phyloP scores from a whole-genome alignment of 192 early-diverging fungal species.

The Spinellus fusiger region DNA sequence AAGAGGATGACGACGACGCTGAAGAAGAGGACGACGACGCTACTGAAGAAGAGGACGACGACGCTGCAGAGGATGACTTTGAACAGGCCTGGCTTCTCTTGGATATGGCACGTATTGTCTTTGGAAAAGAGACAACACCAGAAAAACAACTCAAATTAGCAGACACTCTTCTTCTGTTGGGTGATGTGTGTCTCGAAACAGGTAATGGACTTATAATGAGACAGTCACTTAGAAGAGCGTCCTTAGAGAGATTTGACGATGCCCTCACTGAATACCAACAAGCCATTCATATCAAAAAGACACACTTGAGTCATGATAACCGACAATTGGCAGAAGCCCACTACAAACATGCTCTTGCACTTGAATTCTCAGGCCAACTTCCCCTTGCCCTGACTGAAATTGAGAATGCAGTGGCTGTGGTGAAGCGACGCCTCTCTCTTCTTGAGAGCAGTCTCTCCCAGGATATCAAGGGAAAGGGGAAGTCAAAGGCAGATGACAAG shows the following conservation, averaged over 20 bases:
- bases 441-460: slow-evolving; percentile 26
- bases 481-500: slow-evolving; percentile 1
- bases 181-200: slow-evolving; percentile 84
- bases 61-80: slow-evolving; percentile 54
- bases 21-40: slow-evolving; percentile 40
- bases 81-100: slow-evolving; percentile 80
- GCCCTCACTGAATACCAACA: slow-evolving; percentile 55
- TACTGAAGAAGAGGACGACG: slow-evolving; percentile 33
- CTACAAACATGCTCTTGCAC: slow-evolving; percentile 63
- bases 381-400: slow-evolving; percentile 50
- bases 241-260: slow-evolving; percentile 61
- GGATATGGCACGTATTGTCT: slow-evolving; percentile 79
- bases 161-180: slow-evolving; percentile 68
- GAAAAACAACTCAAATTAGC: slow-evolving; percentile 49
- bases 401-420: slow-evolving; percentile 46
- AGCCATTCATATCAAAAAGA: slow-evolving; percentile 50
- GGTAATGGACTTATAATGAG: slow-evolving; percentile 39
- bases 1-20: slow-evolving; percentile 41
- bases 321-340: slow-evolving; percentile 65
- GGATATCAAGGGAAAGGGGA: slow-evolving; percentile 38
- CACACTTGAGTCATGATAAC: slow-evolving; percentile 39
- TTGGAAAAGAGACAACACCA: slow-evolving; percentile 44
- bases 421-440: slow-evolving; percentile 42
- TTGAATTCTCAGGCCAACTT: slow-evolving; percentile 48
- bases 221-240: slow-evolving; percentile 1